Percentiles rank a stretch among this genome's conserved stretches.
phyloP scores from a whole-genome alignment of 805 yeast species.

The Cyberlindnera xylosilytica region DNA sequence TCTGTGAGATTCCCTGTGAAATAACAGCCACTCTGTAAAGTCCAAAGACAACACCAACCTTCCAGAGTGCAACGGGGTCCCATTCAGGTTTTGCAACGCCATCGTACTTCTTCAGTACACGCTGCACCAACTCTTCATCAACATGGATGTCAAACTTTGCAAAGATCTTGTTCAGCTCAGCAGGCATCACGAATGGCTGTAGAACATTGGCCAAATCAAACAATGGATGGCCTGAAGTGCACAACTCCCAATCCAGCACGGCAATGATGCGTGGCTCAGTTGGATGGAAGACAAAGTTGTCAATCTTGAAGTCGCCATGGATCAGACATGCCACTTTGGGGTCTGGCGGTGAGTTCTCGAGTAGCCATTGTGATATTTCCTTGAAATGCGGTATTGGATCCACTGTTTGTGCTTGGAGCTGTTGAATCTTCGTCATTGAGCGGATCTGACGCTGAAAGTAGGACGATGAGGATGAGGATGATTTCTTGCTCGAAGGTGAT shows the following conservation, averaged over 20 bases:
- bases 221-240: slow-evolving; percentile 62
- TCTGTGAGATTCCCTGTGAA: slow-evolving; percentile 59
- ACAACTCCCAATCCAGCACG: slow-evolving; percentile 63
- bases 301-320: slow-evolving; percentile 65
- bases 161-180: slow-evolving; percentile 32
- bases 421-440: slow-evolving; percentile 43
- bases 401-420: slow-evolving; percentile 36
- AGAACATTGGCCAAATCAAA: slow-evolving; percentile 58
- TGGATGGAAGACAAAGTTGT: slow-evolving; percentile 61
- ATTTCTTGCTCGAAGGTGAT: neutral
- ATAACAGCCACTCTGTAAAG: slow-evolving; percentile 53
- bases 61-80: slow-evolving; percentile 39
- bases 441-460: slow-evolving; percentile 55
- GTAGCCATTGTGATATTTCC: slow-evolving; percentile 39
- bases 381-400: slow-evolving; percentile 47
- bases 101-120: slow-evolving; percentile 21
- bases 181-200: slow-evolving; percentile 50
- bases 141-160: slow-evolving; percentile 21
- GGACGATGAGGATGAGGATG: slow-evolving; percentile 20
- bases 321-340: slow-evolving; percentile 44
- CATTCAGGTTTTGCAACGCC: slow-evolving; percentile 14
- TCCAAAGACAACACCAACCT: slow-evolving; percentile 53
- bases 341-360: slow-evolving; percentile 44
- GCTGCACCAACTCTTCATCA: slow-evolving; percentile 13
- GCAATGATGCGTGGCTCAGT: slow-evolving; percentile 47